Conservation (phyloP, 225 moss, liverwort and hornwort species). For the Polytrichum commune region DNA sequence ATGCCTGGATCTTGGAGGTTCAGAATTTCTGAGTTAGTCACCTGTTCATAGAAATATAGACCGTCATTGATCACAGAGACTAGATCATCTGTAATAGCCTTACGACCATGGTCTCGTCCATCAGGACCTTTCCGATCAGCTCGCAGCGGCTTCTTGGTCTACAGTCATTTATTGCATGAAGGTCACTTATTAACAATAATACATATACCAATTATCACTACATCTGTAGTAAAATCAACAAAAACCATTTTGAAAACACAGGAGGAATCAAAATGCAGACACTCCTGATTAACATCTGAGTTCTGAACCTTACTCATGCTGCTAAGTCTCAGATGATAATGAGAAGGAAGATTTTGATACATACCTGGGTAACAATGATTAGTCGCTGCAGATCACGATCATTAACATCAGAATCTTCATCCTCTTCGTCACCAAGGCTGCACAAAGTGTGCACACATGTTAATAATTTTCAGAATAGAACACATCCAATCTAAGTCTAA, state of each 20-base stretch:
- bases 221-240: too few species aligned
- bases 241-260: too few species aligned
- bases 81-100: conserved; percentile 87
- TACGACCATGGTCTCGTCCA: conserved; percentile 83
- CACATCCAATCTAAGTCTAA: too few species aligned
- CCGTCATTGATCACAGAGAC: conserved; percentile 90
- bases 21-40: conserved; percentile 10
- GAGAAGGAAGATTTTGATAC: neutral
- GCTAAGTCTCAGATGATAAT: too few species aligned
- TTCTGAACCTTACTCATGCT: too few species aligned
- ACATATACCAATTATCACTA: too few species aligned
- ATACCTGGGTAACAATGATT: conserved; percentile 97
- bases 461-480: too few species aligned
- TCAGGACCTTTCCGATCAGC: conserved; percentile 83
- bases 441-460: neutral
- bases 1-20: too few species aligned
- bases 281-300: too few species aligned
- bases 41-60: conserved; percentile 96
- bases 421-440: conserved; percentile 86
- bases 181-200: too few species aligned
- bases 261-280: too few species aligned
- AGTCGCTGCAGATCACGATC: conserved; percentile 90
- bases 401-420: conserved; percentile 82
- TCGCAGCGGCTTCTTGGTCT: conserved; percentile 76
- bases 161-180: conserved; percentile 7